Percentiles rank a stretch among this genome's conserved stretches.
Evolutionary conservation across 768 basidiomycete genomes (phyloP).

Genomic region (Amanita jacksonii): DNA sequence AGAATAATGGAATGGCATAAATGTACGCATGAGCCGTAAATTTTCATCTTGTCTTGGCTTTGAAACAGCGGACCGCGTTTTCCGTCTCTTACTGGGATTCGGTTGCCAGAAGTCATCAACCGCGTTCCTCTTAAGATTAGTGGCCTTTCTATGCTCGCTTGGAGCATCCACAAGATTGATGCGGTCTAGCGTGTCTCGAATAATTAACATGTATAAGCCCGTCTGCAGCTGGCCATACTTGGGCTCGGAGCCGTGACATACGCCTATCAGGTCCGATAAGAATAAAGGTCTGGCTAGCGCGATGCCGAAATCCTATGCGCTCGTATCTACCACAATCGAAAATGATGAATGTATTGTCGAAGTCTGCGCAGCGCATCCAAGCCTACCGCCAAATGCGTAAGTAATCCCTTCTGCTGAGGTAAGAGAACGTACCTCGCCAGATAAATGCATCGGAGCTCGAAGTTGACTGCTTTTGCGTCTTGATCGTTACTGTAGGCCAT

Average conservation of each 20-base stretch:
- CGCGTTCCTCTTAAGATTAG: neutral
- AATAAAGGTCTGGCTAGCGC: neutral
- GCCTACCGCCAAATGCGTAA: no score
- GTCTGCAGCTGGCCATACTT: neutral
- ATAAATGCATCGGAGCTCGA: no score
- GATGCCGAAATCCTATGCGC: neutral
- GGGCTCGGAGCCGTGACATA: neutral
- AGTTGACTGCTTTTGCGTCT: no score
- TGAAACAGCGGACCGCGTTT: neutral
- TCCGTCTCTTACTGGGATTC: no score
- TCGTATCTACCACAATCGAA: conserved; percentile 2
- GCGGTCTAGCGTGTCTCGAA: neutral
- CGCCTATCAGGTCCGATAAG: neutral
- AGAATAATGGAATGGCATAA: neutral
- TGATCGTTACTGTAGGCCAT: no score
- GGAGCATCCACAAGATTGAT: neutral
- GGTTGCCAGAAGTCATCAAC: no score
- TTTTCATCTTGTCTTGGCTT: no score
- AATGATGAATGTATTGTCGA: neutral
- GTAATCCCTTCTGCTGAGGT: no score
- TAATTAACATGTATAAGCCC: neutral
- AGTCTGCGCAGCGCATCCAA: neutral
- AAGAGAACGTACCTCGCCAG: no score
- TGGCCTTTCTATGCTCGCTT: neutral
- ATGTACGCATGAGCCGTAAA: neutral